Base-by-base conservation (phyloP, 2,329 filamentous ascomycete species). In the Penicillium sp. region DNA sequence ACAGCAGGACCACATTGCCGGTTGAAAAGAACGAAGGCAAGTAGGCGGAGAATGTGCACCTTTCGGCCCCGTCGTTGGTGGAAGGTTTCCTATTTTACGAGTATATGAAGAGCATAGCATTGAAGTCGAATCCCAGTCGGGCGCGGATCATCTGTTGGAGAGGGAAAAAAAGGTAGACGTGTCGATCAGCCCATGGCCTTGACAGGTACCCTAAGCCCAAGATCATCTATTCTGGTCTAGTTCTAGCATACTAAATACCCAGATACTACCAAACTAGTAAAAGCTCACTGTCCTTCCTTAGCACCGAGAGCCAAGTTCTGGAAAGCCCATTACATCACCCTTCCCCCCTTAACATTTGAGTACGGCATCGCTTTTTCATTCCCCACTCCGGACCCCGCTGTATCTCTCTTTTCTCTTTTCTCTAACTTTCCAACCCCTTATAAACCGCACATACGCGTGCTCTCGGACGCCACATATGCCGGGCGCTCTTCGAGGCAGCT, bases 401-500 rank as follows among this genome's bases (percentile, higher is more conserved):
- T 9, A 15, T 34, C 16, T 47, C 31, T 26, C 23, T 38, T 38
- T 34, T 44, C 44, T 50, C 31, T 47, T 46, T 42, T 46, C 47
- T 49, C 36, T 46, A 34, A 47, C 48, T 51, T 49, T 57, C 47
- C 52, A 53, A 45, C 53, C 51, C 49, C 42, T 7, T 45, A 18
- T 39, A 42, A 24, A n/a, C n/a, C 24, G 51, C 44, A 48, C 45
- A 54, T n/a, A 53, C 59, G 56, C 59, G 62, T 61, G 60, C 59
- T 38, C 54, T 54, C 58, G 47, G 56, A 56, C 61, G 59, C 59
- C 61, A 62, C 58, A 58, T 57, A 66, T 65, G 64, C 62, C 64
- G 59, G 66, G 67, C 67, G 66, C 60, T 57, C 62, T 53, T 56
- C 64, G 57, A 66, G 66, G 62, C 68, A 70, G 66, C 66, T 69